phyloP scores from a whole-genome alignment of 768 basidiomycete genomes.

The Lactarius indigo region DNA sequence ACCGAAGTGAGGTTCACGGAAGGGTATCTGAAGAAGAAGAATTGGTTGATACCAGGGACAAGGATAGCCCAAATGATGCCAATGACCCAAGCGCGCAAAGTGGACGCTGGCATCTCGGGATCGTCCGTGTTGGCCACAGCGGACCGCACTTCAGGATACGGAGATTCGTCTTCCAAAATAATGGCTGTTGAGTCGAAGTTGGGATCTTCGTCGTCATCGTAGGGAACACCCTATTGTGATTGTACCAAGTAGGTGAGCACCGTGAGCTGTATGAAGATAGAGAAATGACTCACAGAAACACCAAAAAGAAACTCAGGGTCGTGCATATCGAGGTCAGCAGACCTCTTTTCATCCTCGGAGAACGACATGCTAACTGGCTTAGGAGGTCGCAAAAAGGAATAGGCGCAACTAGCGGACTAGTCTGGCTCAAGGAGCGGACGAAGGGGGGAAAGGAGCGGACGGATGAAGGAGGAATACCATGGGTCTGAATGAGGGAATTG shows the following conservation, averaged over 20 bases:
- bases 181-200: slow-evolving; percentile 15
- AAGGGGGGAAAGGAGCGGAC: not conserved
- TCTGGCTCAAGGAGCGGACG: not conserved
- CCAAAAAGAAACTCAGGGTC: not conserved
- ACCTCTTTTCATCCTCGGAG: slow-evolving; percentile 26
- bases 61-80: slow-evolving; percentile 49
- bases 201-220: slow-evolving; percentile 19
- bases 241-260: not conserved
- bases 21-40: slow-evolving; percentile 70
- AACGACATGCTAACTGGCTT: slow-evolving; percentile 19
- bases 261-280: not conserved
- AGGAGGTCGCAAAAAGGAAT: not conserved
- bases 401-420: slow-evolving; percentile 3
- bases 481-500: not conserved
- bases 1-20: slow-evolving; percentile 29
- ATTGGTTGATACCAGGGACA: slow-evolving; percentile 71
- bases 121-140: slow-evolving; percentile 49
- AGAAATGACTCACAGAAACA: not conserved
- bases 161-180: slow-evolving; percentile 42
- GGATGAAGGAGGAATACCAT: not conserved
- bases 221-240: not conserved
- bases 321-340: slow-evolving; percentile 22
- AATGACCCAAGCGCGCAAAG: slow-evolving; percentile 38
- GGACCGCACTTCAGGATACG: slow-evolving; percentile 51
- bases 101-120: slow-evolving; percentile 36